These are phyloP conservation scores for Kazachstania taianensis DNA, from an alignment of 805 yeast genomes.

Conservation along the genomic window DNA sequence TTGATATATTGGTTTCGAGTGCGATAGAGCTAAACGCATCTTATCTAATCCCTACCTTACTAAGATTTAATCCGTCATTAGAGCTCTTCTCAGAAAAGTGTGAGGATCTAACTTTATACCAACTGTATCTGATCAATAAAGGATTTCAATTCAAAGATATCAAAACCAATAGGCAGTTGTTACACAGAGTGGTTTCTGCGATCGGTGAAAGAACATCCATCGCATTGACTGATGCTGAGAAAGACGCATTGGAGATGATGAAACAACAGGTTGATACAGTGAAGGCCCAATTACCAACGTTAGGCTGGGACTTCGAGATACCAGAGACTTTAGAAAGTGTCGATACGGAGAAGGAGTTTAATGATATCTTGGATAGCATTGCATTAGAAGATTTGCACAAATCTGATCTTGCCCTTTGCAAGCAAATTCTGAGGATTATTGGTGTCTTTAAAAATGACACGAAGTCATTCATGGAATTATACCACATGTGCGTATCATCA, in stretches of 20 bases:
- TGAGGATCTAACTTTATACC: constrained; percentile 13
- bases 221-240: constrained; percentile 11
- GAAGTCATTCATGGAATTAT: constrained; percentile 30
- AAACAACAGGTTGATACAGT: constrained; percentile 3
- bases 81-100: constrained; percentile 7
- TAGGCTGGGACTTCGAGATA: constrained; percentile 1
- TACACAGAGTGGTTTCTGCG: constrained; percentile 9
- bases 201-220: constrained; percentile 10
- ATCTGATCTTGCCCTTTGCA: constrained; percentile 19
- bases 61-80: constrained; percentile 7
- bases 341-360: constrained; percentile 6
- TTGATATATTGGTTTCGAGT: constrained; percentile 9
- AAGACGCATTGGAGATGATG: constrained; percentile 4
- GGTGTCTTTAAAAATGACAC: constrained; percentile 15
- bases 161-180: constrained; percentile 5
- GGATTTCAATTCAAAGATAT: constrained; percentile 7
- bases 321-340: not conserved
- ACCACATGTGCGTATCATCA: constrained; percentile 32
- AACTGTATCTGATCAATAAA: constrained; percentile 10
- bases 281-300: not conserved
- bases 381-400: constrained; percentile 29
- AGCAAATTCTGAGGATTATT: constrained; percentile 12
- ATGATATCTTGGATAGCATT: constrained; percentile 18
- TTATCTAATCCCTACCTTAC: constrained; percentile 8
- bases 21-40: constrained; percentile 12